Evolutionary conservation across 345 rosid species (phyloP).

Genomic region (Durio zibethinus): DNA sequence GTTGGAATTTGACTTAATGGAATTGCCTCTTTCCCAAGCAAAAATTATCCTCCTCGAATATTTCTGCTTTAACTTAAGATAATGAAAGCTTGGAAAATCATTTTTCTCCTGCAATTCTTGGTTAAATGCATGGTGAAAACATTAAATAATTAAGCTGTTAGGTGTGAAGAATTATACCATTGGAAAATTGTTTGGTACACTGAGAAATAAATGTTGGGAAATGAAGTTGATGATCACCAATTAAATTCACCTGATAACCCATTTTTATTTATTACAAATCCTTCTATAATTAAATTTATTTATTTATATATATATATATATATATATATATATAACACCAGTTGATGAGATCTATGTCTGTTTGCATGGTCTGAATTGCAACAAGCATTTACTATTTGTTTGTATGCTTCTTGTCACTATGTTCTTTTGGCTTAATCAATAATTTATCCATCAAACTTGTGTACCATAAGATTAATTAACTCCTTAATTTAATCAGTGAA

Average conservation of each 20-base stretch:
- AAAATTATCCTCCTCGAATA: not conserved
- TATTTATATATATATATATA: too few relatives aligned
- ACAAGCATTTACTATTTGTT: conserved; percentile 11
- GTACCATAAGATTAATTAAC: not conserved
- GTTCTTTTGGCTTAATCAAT: conserved; percentile 7
- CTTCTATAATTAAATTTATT: not conserved
- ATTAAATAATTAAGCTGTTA: not conserved
- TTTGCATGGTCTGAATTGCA: not conserved
- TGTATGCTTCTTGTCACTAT: not conserved
- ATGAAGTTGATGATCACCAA: not conserved
- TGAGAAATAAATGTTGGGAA: conserved; percentile 4
- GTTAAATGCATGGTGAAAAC: not conserved
- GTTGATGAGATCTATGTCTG: conserved; percentile 2
- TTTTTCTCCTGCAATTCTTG: not conserved
- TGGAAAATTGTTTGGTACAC: not conserved
- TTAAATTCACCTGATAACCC: not conserved
- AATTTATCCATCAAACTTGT: not conserved
- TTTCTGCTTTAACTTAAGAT: conserved; percentile 20
- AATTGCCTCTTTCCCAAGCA: conserved; percentile 31
- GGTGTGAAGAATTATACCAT: not conserved
- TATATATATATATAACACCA: not conserved
- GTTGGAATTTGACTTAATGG: conserved; percentile 9
- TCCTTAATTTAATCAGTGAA: conserved; percentile 11
- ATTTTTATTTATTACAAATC: not conserved
- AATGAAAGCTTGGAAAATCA: conserved; percentile 7